phyloP scores from a whole-genome alignment of 2,329 filamentous ascomycete genomes.

The Sarocladiaceae sp. region DNA sequence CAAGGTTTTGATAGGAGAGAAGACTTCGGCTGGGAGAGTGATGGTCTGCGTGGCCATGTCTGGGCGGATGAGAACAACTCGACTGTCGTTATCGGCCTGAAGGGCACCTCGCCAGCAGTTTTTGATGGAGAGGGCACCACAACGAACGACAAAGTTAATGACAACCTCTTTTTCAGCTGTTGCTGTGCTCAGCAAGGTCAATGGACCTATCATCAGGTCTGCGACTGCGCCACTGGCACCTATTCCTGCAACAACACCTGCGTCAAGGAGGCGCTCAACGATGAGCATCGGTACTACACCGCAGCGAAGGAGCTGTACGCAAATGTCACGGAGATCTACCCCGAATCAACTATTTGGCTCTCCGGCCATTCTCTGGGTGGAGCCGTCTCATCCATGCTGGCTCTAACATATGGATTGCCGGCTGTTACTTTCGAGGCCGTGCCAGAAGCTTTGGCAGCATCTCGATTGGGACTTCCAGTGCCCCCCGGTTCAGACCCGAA shows the following conservation, averaged over 20 bases:
- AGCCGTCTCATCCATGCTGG: constrained; percentile 81
- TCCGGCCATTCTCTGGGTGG: constrained; percentile 91
- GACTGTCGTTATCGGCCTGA: constrained; percentile 87
- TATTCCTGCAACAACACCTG: constrained; percentile 94
- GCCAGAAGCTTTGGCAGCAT: constrained; percentile 82
- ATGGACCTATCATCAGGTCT: constrained; percentile 86
- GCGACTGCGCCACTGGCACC: constrained; percentile 82
- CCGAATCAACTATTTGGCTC: constrained; percentile 80
- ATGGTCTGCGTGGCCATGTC: constrained; percentile 87
- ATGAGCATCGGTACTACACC: constrained; percentile 89
- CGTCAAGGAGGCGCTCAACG: constrained; percentile 66
- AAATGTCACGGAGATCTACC: constrained; percentile 88
- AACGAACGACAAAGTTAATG: constrained; percentile 95
- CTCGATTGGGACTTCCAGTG: constrained; percentile 76
- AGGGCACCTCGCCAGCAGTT: constrained; percentile 84
- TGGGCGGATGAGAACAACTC: constrained; percentile 82
- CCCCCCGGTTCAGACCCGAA: constrained; percentile 74
- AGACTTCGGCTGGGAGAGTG: constrained; percentile 88
- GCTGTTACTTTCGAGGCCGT: constrained; percentile 92
- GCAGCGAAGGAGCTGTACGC: constrained; percentile 85
- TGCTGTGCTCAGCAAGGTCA: constrained; percentile 94
- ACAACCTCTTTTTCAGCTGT: constrained; percentile 97
- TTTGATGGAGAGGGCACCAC: constrained; percentile 98
- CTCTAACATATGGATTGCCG: constrained; percentile 85
- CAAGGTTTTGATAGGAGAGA: constrained; percentile 77